Percentiles rank a stretch among this genome's conserved stretches.
Evolutionary conservation across 2,329 filamentous ascomycete species (phyloP).

Genomic region (Rhexocercosporidium sp.): DNA sequence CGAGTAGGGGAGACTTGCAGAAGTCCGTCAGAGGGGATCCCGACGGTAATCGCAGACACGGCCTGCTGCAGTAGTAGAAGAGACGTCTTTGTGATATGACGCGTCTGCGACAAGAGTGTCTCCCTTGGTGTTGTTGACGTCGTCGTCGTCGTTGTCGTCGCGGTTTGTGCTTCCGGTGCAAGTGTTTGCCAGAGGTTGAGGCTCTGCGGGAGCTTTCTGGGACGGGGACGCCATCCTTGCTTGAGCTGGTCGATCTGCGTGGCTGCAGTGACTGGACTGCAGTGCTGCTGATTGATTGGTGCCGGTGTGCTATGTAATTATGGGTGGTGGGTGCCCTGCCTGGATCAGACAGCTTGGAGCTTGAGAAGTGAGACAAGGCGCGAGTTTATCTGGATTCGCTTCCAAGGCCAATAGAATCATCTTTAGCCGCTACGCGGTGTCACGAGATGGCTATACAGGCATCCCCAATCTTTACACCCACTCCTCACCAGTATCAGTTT

Average conservation of each 20-base stretch:
- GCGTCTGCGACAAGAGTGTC: neutral
- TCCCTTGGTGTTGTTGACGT: neutral
- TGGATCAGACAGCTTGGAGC: too few relatives aligned
- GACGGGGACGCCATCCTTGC: neutral
- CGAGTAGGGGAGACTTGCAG: neutral
- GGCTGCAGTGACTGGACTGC: neutral
- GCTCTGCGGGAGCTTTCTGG: constrained; percentile 3
- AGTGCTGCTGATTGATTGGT: too few relatives aligned
- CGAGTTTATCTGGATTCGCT: too few relatives aligned
- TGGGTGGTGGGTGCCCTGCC: too few relatives aligned
- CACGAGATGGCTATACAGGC: too few relatives aligned
- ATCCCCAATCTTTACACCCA: too few relatives aligned
- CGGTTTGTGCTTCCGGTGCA: too few relatives aligned
- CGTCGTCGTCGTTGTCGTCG: neutral
- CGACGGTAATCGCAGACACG: neutral
- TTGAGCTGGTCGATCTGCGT: neutral
- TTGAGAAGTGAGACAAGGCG: too few relatives aligned
- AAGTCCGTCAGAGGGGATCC: neutral
- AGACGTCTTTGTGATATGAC: neutral
- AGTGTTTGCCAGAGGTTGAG: neutral
- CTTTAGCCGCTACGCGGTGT: too few relatives aligned
- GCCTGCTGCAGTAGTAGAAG: neutral
- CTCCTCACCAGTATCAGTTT: too few relatives aligned
- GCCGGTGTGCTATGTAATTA: too few relatives aligned
- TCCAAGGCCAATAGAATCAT: too few relatives aligned